phyloP scores from a whole-genome alignment of 768 basidiomycete genomes.

The Nidularia pulvinata region DNA sequence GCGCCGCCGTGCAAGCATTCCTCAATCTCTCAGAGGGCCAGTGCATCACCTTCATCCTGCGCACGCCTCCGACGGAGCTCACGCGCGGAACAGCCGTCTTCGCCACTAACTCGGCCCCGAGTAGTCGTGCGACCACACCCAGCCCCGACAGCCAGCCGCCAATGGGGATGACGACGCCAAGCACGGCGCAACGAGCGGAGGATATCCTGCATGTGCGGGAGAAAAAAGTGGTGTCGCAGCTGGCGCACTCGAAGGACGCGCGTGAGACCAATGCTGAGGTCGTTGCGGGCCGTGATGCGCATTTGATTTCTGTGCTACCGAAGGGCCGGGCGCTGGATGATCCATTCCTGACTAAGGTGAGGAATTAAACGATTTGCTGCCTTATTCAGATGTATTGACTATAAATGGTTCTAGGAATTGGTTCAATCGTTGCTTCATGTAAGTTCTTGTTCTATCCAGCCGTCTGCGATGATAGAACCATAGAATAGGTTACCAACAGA shows the following conservation, averaged over 20 bases:
- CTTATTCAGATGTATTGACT: background rate
- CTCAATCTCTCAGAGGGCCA: constrained; percentile 83
- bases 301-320: constrained; percentile 25
- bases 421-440: constrained; percentile 59
- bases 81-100: background rate
- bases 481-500: constrained; percentile 56
- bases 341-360: constrained; percentile 67
- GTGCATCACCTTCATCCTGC: constrained; percentile 84
- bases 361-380: background rate
- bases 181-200: background rate
- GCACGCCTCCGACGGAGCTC: constrained; percentile 51
- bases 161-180: background rate
- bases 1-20: constrained; percentile 56
- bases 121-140: background rate
- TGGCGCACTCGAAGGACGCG: background rate
- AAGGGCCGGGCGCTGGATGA: constrained; percentile 54
- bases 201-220: background rate
- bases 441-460: constrained; percentile 10
- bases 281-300: background rate
- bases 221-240: background rate
- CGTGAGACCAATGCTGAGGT: constrained; percentile 1
- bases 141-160: background rate
- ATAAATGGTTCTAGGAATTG: constrained; percentile 38
- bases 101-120: background rate
- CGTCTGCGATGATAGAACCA: background rate